phyloP scores from a whole-genome alignment of 495 filamentous ascomycete genomes.

The Viridothelium virens region DNA sequence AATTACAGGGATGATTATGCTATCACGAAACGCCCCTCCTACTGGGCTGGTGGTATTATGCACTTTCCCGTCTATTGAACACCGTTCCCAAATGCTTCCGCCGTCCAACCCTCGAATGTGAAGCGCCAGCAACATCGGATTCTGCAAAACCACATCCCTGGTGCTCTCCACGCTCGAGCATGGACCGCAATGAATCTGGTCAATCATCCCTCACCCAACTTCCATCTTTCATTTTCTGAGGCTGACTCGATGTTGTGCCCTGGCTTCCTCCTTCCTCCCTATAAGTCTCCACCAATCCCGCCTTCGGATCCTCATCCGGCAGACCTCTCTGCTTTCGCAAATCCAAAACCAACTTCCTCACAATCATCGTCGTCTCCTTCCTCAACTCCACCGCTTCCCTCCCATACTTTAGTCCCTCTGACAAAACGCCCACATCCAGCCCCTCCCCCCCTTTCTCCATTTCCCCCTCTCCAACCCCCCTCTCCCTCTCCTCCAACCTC shows the following conservation, averaged over 20 bases:
- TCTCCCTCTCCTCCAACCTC: neutral
- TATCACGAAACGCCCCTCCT: no score
- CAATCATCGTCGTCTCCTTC: conserved; percentile 69
- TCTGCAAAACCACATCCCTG: neutral
- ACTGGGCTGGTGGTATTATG: no score
- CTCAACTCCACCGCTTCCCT: conserved; percentile 68
- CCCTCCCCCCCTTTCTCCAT: conserved; percentile 25
- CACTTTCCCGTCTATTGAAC: neutral
- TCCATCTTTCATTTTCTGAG: conserved; percentile 50
- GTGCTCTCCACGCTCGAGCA: neutral
- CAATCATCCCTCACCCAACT: conserved; percentile 51
- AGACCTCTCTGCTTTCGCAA: conserved; percentile 62
- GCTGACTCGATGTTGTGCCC: conserved; percentile 38
- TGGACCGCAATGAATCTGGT: neutral
- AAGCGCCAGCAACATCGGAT: neutral
- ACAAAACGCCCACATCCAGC: conserved; percentile 52
- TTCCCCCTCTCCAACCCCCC: neutral
- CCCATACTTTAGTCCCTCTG: conserved; percentile 58
- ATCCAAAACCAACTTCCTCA: conserved; percentile 71
- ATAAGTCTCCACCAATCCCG: conserved; percentile 57
- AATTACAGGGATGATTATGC: no score
- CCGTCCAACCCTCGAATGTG: neutral
- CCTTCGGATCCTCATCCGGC: conserved; percentile 70
- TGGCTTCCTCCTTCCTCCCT: conserved; percentile 45
- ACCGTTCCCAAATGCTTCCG: neutral